These are phyloP conservation scores for Trichoderma hamatum DNA, from an alignment of 2,329 filamentous ascomycete species.

Conservation along the genomic window DNA sequence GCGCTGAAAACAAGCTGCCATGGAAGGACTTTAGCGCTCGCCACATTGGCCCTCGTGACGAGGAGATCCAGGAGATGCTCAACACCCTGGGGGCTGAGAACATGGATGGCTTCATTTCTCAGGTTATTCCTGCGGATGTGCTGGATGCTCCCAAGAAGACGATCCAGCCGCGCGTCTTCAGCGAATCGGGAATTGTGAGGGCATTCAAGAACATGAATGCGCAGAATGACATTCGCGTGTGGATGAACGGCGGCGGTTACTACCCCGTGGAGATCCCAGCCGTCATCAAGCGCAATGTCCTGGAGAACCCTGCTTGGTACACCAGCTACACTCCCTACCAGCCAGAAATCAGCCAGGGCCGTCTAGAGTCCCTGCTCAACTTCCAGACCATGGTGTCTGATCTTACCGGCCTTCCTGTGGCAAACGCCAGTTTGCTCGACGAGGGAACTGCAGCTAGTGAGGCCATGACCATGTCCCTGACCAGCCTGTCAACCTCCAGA, in stretches of 20 bases:
- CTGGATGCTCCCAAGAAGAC: constrained; percentile 45
- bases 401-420: constrained; percentile 81
- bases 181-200: constrained; percentile 33
- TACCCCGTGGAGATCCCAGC: constrained; percentile 83
- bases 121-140: constrained; percentile 82
- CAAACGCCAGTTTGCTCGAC: constrained; percentile 89
- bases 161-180: constrained; percentile 59
- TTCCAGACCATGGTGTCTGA: constrained; percentile 93
- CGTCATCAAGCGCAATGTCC: constrained; percentile 88
- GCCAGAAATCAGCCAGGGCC: constrained; percentile 94
- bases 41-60: constrained; percentile 81
- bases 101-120: constrained; percentile 79
- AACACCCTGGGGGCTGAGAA: constrained; percentile 69
- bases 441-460: constrained; percentile 92
- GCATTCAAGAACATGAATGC: constrained; percentile 45
- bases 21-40: constrained; percentile 66
- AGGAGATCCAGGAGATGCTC: constrained; percentile 76
- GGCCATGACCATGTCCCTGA: constrained; percentile 91
- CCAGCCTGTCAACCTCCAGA: constrained; percentile 69
- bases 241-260: constrained; percentile 86
- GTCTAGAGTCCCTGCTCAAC: constrained; percentile 89
- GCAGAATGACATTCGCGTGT: constrained; percentile 52
- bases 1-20: constrained; percentile 31
- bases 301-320: constrained; percentile 96
- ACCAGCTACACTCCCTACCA: constrained; percentile 98